Evolutionary conservation across 768 basidiomycete genomes (phyloP), one percentile per base, ranked within the genome.

Genomic region (Mycena capillaripes): DNA sequence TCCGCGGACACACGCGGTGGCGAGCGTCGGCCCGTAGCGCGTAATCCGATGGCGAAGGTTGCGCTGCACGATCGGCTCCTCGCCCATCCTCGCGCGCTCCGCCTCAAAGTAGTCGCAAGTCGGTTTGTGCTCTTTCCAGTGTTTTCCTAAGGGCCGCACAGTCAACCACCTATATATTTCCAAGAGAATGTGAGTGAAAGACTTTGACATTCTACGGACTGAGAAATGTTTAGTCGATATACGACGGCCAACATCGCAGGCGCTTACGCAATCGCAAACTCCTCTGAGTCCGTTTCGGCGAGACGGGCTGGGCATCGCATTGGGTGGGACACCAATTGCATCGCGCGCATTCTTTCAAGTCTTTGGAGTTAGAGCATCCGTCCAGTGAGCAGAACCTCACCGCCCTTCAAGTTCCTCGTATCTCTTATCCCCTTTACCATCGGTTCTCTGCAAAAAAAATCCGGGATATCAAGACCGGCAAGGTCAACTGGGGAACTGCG

Each of bases 101-200:
- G 48, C n/a, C 9, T 32, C 55, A 9, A 42, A 46, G 53, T 56
- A 44, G n/a, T 44, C 40, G 52, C 71, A 61, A 21, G 75, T 70
- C 10, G 66, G 4, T 32, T 68, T 68, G 30, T 68, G 66, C 9
- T 57, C 12, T 21, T 56, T 40, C 66, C 66, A 68, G 32, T 68
- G 40, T 48, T 29, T 16, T 12, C 30, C 53, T 52, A 57, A 55
- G 36, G 19, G 30, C 29, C 25, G 34, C 55, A 7, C 36, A 12
- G 58, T 59, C n/a, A 59, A 19, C n/a, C n/a, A n/a, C n/a, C n/a
- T 17, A 4, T 42, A 42, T 42, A 21, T n/a, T n/a, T n/a, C 25
- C 14, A 21, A n/a, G 10, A 34, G 23, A 7, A 59, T 2, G 32
- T 36, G 6, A 14, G 11, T 12, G 16, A 9, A 36, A 7, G 10